These are phyloP conservation scores for Xylaria intraflava DNA, from an alignment of 495 filamentous ascomycete genomes.

Conservation along the genomic window DNA sequence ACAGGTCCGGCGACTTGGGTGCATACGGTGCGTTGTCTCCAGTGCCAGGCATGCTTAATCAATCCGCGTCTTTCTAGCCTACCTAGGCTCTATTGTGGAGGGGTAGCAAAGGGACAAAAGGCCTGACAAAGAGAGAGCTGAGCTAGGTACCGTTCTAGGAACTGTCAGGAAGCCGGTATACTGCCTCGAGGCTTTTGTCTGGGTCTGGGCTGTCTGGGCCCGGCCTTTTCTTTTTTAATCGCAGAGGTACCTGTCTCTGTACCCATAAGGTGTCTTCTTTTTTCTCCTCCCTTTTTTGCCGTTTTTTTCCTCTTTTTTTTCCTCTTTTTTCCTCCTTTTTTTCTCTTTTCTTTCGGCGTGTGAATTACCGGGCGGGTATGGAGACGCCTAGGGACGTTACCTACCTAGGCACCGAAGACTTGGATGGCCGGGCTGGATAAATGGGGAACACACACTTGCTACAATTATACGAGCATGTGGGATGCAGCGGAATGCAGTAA, in stretches of 20 bases:
- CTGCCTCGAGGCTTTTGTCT: conserved; percentile 5
- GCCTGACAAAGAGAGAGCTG: conserved; percentile 2
- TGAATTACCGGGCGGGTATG: not conserved
- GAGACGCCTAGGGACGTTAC: not conserved
- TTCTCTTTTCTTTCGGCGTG: not conserved
- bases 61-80: conserved; percentile 8
- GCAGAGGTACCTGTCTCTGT: not conserved
- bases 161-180: not conserved
- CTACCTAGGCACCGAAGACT: conserved; percentile 1
- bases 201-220: not conserved
- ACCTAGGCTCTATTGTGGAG: not conserved
- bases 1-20: conserved; percentile 52
- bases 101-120: not conserved
- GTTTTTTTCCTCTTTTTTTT: not conserved
- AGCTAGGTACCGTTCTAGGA: conserved; percentile 6
- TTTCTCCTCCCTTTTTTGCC: not conserved
- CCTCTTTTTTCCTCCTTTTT: not conserved
- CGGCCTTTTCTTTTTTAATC: not conserved
- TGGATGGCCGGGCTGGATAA: not conserved
- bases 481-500: not conserved
- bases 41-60: conserved; percentile 30
- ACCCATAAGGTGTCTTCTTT: not conserved
- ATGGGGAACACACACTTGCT: conserved; percentile 3
- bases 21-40: conserved; percentile 40
- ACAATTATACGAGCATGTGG: conserved; percentile 10